Evolutionary conservation across 2,329 filamentous ascomycete genomes (phyloP).

Genomic region (Thermoascus crustaceus): DNA sequence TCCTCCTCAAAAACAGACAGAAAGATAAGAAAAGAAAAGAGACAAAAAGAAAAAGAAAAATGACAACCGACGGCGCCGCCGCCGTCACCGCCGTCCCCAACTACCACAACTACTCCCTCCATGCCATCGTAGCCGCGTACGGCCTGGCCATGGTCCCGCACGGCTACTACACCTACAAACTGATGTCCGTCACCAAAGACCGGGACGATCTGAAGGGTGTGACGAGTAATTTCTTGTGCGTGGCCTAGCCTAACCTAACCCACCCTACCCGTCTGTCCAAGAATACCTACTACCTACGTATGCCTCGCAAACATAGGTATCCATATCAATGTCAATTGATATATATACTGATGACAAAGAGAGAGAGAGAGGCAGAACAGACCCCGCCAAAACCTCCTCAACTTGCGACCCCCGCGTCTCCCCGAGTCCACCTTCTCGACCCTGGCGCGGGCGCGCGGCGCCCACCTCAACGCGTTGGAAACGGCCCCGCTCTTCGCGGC

Average conservation of each 20-base stretch:
- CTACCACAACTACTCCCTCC: conserved; percentile 24
- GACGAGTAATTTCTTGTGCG: conserved; percentile 22
- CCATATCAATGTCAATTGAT: neutral
- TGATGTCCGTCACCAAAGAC: conserved; percentile 25
- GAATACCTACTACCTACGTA: no score
- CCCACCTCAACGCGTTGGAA: conserved; percentile 30
- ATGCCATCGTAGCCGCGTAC: conserved; percentile 24
- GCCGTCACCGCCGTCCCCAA: no score
- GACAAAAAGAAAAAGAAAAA: no score
- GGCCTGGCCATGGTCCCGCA: conserved; percentile 22
- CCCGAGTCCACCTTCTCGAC: conserved; percentile 19
- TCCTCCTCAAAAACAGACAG: no score
- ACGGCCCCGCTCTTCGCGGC: conserved; percentile 27
- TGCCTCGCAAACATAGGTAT: no score
- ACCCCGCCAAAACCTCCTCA: conserved; percentile 24
- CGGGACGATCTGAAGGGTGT: no score
- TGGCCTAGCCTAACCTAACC: no score
- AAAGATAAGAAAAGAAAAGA: no score
- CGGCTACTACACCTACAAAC: conserved; percentile 21
- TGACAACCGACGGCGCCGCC: no score
- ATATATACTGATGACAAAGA: no score
- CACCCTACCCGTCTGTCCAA: neutral
- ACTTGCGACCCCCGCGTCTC: no score
- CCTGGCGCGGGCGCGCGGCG: conserved; percentile 21
- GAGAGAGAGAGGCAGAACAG: no score